A percentile compares a stretch with the other conserved stretches of the same genome.
Conservation (phyloP, 129 eudicot species). For the Apium graveolens region DNA sequence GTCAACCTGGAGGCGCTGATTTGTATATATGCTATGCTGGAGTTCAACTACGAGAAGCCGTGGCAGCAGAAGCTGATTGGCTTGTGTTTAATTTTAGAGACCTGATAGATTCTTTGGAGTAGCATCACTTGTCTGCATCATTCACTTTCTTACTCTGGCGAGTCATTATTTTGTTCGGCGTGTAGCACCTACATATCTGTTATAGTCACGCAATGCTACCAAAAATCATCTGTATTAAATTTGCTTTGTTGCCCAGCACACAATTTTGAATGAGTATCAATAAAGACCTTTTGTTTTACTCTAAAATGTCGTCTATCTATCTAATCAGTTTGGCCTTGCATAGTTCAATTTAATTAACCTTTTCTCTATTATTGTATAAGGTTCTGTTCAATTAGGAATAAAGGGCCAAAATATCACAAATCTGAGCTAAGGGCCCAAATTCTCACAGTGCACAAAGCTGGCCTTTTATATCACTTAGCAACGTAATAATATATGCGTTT, state of each 20-base stretch:
- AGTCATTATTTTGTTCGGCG: background rate
- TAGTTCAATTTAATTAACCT: background rate
- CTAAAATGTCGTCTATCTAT: background rate
- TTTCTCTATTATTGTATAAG: background rate
- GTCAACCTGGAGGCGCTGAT: slow-evolving; percentile 86
- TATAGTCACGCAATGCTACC: background rate
- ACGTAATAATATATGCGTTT: no score
- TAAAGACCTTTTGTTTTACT: background rate
- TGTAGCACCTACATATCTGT: slow-evolving; percentile 5
- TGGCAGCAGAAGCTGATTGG: slow-evolving; percentile 89
- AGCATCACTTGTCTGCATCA: slow-evolving; percentile 11
- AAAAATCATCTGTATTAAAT: background rate
- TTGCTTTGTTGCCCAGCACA: background rate
- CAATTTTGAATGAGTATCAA: background rate
- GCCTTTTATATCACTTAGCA: no score
- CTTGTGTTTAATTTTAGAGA: slow-evolving; percentile 71
- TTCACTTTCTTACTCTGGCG: background rate
- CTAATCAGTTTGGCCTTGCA: background rate
- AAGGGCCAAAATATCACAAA: no score
- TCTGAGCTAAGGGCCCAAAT: no score
- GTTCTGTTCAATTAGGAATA: background rate
- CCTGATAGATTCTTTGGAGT: slow-evolving; percentile 55
- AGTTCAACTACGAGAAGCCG: slow-evolving; percentile 69
- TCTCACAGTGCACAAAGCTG: no score
- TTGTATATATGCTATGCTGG: slow-evolving; percentile 86